Conservation (phyloP, 768 basidiomycete genomes). For the Ephemerocybe angulata region DNA sequence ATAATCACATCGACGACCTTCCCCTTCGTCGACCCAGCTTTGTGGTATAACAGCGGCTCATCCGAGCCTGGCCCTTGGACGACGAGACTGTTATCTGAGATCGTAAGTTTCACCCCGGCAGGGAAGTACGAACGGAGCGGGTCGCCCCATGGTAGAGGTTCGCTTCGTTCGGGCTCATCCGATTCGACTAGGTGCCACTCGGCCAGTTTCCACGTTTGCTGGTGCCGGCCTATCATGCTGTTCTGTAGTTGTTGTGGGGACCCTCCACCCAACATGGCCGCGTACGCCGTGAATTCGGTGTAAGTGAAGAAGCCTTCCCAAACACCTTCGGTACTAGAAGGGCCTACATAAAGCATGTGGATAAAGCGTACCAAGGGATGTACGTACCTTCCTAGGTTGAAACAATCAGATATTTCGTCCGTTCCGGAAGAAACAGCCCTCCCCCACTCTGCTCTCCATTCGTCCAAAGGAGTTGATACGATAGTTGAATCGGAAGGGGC, state of each 20-base stretch:
- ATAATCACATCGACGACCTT: constrained; percentile 56
- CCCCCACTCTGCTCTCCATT: constrained; percentile 74
- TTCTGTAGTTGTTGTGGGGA: constrained; percentile 64
- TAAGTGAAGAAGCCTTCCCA: constrained; percentile 87
- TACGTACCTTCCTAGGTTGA: constrained; percentile 54
- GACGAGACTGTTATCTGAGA: constrained; percentile 44
- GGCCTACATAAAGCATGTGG: background rate
- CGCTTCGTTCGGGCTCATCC: constrained; percentile 23
- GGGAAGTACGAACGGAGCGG: constrained; percentile 63
- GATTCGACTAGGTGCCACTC: constrained; percentile 59
- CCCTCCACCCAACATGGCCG: constrained; percentile 67
- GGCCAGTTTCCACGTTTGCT: constrained; percentile 84
- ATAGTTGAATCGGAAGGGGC: constrained; percentile 28
- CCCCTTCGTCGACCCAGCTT: constrained; percentile 20
- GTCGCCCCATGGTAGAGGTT: constrained; percentile 53
- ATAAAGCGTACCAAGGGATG: background rate
- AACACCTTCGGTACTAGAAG: constrained; percentile 58
- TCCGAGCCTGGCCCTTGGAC: constrained; percentile 42
- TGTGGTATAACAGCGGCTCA: constrained; percentile 28
- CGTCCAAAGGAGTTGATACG: constrained; percentile 34
- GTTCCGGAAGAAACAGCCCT: constrained; percentile 43
- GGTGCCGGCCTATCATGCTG: constrained; percentile 76
- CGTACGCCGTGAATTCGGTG: constrained; percentile 82
- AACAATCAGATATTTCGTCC: constrained; percentile 41
- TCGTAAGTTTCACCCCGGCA: constrained; percentile 44